phyloP scores from a whole-genome alignment of 352 stramenopile genomes.

The Globisporangium alternatum region DNA sequence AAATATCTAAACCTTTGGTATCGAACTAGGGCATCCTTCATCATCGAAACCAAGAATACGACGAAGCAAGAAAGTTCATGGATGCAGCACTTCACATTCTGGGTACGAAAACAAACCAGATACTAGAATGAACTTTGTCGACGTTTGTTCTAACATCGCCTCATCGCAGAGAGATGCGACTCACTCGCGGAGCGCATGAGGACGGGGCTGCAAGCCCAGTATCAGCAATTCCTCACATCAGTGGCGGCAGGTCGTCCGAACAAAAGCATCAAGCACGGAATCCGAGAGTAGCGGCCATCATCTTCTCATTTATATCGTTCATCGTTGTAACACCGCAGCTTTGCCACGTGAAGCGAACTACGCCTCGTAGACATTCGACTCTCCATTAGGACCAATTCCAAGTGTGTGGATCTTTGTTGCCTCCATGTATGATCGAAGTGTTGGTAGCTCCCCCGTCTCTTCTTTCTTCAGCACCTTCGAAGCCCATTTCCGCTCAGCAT shows the following conservation, averaged over 20 bases:
- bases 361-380: constrained; percentile 54
- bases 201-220: constrained; percentile 37
- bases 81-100: constrained; percentile 38
- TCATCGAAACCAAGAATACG: constrained; percentile 28
- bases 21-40: constrained; percentile 32
- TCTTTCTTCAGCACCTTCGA: constrained; percentile 88
- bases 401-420: constrained; percentile 66
- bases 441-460: constrained; percentile 67
- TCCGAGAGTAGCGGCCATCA: background rate
- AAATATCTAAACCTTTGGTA: background rate
- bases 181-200: constrained; percentile 29
- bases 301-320: background rate
- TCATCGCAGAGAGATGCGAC: constrained; percentile 26
- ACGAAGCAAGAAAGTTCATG: constrained; percentile 42
- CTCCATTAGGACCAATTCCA: constrained; percentile 39
- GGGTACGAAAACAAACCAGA: constrained; percentile 16
- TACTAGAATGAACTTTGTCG: background rate
- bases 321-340: background rate
- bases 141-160: background rate
- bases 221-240: constrained; percentile 29
- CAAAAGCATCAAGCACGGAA: constrained; percentile 11
- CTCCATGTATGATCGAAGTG: constrained; percentile 67
- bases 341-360: constrained; percentile 16
- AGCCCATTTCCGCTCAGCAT: constrained; percentile 91
- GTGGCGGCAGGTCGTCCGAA: constrained; percentile 9